phyloP scores from a whole-genome alignment of 1,139 yeast species.

The Diutina scorzettiae region DNA sequence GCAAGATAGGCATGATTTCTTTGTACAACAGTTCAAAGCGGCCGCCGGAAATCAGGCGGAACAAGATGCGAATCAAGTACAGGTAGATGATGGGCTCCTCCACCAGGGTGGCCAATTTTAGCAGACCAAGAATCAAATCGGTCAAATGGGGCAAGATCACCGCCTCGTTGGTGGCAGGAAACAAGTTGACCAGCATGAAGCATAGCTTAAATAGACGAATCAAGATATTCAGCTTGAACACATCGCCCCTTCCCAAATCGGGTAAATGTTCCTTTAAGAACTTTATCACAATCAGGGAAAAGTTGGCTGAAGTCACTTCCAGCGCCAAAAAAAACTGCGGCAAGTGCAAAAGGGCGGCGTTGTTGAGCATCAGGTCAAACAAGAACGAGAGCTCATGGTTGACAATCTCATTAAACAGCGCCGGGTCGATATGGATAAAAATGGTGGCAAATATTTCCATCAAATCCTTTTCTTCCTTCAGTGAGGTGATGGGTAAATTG shows the following conservation, averaged over 20 bases:
- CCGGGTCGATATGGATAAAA: constrained; percentile 88
- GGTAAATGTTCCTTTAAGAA: constrained; percentile 65
- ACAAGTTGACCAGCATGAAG: constrained; percentile 89
- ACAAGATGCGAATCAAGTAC: constrained; percentile 75
- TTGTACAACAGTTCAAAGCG: constrained; percentile 85
- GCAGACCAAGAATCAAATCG: constrained; percentile 66
- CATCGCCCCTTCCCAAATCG: constrained; percentile 72
- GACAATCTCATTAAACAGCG: constrained; percentile 88
- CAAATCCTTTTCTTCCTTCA: constrained; percentile 87
- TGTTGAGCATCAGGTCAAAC: constrained; percentile 69
- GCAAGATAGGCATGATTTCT: constrained; percentile 84
- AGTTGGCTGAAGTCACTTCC: constrained; percentile 86
- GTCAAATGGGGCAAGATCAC: constrained; percentile 83
- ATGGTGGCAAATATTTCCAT: constrained; percentile 95
- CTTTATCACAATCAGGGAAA: constrained; percentile 74
- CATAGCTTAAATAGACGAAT: constrained; percentile 82
- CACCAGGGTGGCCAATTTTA: constrained; percentile 74
- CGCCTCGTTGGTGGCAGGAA: constrained; percentile 77
- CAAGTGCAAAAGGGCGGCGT: constrained; percentile 78
- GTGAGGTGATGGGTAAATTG: constrained; percentile 70
- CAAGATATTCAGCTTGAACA: constrained; percentile 67
- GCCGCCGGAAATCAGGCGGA: constrained; percentile 94
- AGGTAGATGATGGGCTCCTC: constrained; percentile 88
- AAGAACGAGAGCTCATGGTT: constrained; percentile 69
- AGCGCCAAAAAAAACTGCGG: constrained; percentile 92